Evolutionary conservation across 2,329 filamentous ascomycete genomes (phyloP).

Genomic region (Diplocarpon mali): DNA sequence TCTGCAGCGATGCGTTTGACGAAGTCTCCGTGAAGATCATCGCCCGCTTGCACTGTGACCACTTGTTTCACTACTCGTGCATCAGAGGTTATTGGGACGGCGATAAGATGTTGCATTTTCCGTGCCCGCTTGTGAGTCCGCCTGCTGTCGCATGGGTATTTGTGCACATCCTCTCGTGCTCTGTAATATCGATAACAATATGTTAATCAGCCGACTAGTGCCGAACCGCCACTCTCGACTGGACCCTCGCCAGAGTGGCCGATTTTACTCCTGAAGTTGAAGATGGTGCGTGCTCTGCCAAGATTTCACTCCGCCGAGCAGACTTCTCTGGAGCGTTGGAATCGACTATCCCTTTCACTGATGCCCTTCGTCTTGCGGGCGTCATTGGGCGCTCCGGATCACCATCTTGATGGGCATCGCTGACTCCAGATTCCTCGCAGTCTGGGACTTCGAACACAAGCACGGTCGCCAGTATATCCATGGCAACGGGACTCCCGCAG

Average conservation of each 20-base stretch:
- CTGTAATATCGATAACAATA: not conserved
- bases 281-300: not conserved
- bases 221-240: not conserved
- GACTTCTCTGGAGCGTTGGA: no score
- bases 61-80: not conserved
- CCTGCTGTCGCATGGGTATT: not conserved
- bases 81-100: not conserved
- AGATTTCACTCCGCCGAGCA: no score
- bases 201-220: not conserved
- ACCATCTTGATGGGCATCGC: no score
- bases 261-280: not conserved
- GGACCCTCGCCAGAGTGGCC: not conserved
- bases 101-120: not conserved
- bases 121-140: not conserved
- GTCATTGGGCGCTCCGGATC: no score
- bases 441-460: not conserved
- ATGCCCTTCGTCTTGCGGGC: no score
- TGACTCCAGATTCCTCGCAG: no score
- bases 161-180: not conserved
- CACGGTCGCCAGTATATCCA: not conserved
- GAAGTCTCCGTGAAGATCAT: not conserved
- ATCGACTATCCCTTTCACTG: no score
- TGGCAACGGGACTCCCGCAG: not conserved
- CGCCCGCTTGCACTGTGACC: not conserved
- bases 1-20: not conserved